Conservation (phyloP, 2,329 filamentous ascomycete genomes). For the Cercospora janseana region DNA sequence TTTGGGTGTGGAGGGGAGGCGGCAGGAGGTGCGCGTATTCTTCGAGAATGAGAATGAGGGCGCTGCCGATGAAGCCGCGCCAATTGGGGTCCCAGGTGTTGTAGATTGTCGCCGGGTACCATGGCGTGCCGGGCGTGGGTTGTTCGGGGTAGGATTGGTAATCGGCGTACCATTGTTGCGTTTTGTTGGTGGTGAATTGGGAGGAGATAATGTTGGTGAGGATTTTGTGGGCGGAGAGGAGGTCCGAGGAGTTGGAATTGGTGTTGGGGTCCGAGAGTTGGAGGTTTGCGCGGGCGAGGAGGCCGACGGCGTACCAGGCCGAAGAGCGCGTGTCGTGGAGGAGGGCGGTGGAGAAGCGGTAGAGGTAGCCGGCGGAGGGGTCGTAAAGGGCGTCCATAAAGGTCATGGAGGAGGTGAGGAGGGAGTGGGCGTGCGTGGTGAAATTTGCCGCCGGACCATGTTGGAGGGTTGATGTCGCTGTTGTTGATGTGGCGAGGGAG, state of each 20-base stretch:
- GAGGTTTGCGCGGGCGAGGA: slow-evolving; percentile 48
- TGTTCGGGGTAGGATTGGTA: slow-evolving; percentile 59
- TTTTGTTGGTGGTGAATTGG: slow-evolving; percentile 55
- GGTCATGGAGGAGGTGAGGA: slow-evolving; percentile 22
- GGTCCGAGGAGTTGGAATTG: slow-evolving; percentile 21
- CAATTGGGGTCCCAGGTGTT: slow-evolving; percentile 60
- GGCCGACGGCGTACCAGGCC: slow-evolving; percentile 59
- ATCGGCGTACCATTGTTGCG: slow-evolving; percentile 57
- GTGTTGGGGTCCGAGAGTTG: slow-evolving; percentile 51
- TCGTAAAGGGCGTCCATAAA: slow-evolving; percentile 57
- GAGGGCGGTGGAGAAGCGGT: slow-evolving; percentile 48
- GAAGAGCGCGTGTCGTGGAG: slow-evolving; percentile 58
- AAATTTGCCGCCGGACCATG: background rate
- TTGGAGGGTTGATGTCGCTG: background rate
- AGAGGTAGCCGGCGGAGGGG: slow-evolving; percentile 52
- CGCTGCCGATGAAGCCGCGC: slow-evolving; percentile 62
- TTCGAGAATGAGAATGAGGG: slow-evolving; percentile 58
- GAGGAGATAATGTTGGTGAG: slow-evolving; percentile 54
- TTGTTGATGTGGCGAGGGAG: background rate
- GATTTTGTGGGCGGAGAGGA: slow-evolving; percentile 51
- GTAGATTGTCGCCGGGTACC: slow-evolving; percentile 54
- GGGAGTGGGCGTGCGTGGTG: slow-evolving; percentile 1
- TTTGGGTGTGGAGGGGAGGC: slow-evolving; percentile 41
- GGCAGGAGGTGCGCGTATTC: slow-evolving; percentile 55
- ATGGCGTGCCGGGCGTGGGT: slow-evolving; percentile 53